Evolutionary conservation across 768 basidiomycete genomes (phyloP), one percentile per base, ranked within the genome.

Genomic region (Cubamyces lactineus): DNA sequence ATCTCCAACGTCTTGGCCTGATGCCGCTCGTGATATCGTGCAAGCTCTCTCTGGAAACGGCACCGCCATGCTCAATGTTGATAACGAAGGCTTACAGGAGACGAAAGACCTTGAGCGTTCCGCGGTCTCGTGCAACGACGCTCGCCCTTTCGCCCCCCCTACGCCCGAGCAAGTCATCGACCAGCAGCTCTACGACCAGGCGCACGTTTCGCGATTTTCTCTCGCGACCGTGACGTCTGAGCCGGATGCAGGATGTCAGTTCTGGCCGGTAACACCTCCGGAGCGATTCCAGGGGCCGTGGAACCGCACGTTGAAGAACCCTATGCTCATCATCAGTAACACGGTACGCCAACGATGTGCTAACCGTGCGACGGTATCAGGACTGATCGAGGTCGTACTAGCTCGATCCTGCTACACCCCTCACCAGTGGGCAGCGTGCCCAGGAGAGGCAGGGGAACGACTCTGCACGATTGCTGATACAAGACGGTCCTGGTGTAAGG

Each of bases 51-150:
- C 47, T 9, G 73, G 73, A 21, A 59, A 74, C 51, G 72, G 66
- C 28, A 61, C 69, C 0, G 61, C 58, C 0, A 53, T 74, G 11
- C 50, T 74, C 24, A 64, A 72, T 52, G 47, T 52, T 23, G 34
- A 65, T 12, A 64, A 68, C 53, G 43, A 19, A 8, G 34, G 34
- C 34, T 9, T 34, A 11, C 57, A 58, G 41, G 61, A 67, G 23
- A 38, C 53, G 12, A 60, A 61, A 1, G 69, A 70, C 34, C 57
- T 70, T 39, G 64, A 65, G 30, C 71, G 73, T 12, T 60, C 63
- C n/a, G 74, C 71, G 0, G 72, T 74, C 1, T 71, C 73, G 2
- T 75, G 74, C 64, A 69, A 71, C 48, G 74, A 76, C 57, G 52
- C 68, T 11, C 52, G 55, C 15, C 69, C 69, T 5, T 71, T 71